phyloP scores from a whole-genome alignment of 1,139 yeast genomes.

The Meyerozyma athensensis region DNA sequence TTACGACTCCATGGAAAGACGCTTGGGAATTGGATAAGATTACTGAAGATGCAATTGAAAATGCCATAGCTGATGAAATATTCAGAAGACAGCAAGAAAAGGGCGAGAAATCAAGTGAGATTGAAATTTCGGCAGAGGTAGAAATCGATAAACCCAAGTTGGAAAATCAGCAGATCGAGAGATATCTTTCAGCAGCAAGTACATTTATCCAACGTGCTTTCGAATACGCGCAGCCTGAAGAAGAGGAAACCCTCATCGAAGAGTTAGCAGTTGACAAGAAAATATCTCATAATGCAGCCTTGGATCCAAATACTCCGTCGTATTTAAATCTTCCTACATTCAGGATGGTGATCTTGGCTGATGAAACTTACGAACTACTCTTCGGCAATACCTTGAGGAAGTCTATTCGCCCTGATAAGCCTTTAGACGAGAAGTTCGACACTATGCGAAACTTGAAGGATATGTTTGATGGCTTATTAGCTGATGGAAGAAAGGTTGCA shows the following conservation, averaged over 20 bases:
- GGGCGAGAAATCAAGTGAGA: slow-evolving; percentile 25
- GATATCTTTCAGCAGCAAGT: slow-evolving; percentile 85
- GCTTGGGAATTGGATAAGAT: slow-evolving; percentile 57
- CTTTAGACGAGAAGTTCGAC: slow-evolving; percentile 40
- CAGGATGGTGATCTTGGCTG: slow-evolving; percentile 91
- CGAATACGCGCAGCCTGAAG: slow-evolving; percentile 77
- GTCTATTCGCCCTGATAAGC: slow-evolving; percentile 64
- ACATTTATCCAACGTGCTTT: slow-evolving; percentile 82
- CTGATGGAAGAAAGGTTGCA: slow-evolving; percentile 90
- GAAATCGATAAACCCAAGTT: slow-evolving; percentile 59
- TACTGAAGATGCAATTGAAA: slow-evolving; percentile 58
- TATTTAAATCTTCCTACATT: slow-evolving; percentile 81
- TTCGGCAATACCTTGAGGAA: slow-evolving; percentile 64
- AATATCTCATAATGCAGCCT: slow-evolving; percentile 62
- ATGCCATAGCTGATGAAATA: slow-evolving; percentile 59
- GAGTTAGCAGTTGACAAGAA: slow-evolving; percentile 36
- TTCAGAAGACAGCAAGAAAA: slow-evolving; percentile 26
- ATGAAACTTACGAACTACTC: slow-evolving; percentile 84
- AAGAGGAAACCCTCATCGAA: slow-evolving; percentile 41
- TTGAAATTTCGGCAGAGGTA: slow-evolving; percentile 53
- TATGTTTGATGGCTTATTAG: slow-evolving; percentile 85
- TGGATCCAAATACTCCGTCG: slow-evolving; percentile 76
- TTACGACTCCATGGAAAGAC: slow-evolving; percentile 82
- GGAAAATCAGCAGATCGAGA: slow-evolving; percentile 66
- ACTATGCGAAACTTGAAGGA: slow-evolving; percentile 68